These are phyloP conservation scores for Sicyos baderoa DNA, from an alignment of 306 rosid species.

Conservation along the genomic window DNA sequence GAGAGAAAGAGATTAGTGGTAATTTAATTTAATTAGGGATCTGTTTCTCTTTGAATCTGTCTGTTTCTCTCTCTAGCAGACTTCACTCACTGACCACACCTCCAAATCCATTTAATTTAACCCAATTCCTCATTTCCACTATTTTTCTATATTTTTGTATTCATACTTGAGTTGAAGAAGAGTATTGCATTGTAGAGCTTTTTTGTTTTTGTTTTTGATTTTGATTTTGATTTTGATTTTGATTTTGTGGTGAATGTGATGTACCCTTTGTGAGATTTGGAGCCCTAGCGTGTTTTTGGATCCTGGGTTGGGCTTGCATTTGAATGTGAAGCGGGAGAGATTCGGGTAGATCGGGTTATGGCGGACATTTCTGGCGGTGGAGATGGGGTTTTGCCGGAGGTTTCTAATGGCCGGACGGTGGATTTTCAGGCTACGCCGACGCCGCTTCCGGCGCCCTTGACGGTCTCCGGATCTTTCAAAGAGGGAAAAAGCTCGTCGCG, in stretches of 20 bases:
- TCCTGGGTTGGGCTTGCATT: conserved; percentile 34
- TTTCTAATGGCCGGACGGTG: neutral
- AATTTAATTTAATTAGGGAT: too few relatives aligned
- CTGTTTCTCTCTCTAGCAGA: conserved; percentile 26
- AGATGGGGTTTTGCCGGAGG: conserved; percentile 25
- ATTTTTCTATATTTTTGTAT: conserved; percentile 14
- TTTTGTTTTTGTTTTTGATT: too few relatives aligned
- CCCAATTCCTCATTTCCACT: neutral
- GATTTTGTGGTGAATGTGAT: conserved; percentile 15
- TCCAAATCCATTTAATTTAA: conserved; percentile 10
- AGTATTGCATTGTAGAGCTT: too few relatives aligned
- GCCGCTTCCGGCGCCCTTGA: conserved; percentile 39
- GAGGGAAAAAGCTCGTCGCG: conserved; percentile 80
- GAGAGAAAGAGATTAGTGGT: too few relatives aligned
- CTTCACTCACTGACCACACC: conserved; percentile 22
- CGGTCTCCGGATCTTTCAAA: conserved; percentile 77
- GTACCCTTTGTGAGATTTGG: conserved; percentile 25
- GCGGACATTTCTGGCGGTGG: conserved; percentile 66
- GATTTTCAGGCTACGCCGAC: conserved; percentile 22
- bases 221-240: neutral
- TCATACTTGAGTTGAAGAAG: neutral
- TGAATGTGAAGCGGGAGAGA: conserved; percentile 52
- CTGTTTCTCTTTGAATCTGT: too few relatives aligned
- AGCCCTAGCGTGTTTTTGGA: conserved; percentile 49
- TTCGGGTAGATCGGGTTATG: conserved; percentile 70